phyloP scores from a whole-genome alignment of 2,329 filamentous ascomycete species.

The Penicillium polonicum region DNA sequence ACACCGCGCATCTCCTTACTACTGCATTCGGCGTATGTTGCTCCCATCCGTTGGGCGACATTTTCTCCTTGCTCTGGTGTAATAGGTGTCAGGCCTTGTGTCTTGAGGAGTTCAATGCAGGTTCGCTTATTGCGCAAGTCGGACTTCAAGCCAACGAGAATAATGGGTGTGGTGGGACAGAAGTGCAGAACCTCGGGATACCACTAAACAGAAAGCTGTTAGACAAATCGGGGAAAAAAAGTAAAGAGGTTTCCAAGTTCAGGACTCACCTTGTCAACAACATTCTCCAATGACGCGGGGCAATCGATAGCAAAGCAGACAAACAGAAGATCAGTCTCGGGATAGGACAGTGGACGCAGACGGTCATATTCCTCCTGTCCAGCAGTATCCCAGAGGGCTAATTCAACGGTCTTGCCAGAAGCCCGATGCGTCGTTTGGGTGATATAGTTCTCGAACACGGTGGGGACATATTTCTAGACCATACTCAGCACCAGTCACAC shows the following conservation, averaged over 20 bases:
- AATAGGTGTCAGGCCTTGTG: constrained; percentile 92
- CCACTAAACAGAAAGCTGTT: constrained; percentile 64
- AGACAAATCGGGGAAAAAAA: constrained; percentile 2
- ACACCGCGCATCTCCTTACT: constrained; percentile 93
- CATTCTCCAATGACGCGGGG: constrained; percentile 95
- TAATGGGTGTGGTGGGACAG: constrained; percentile 92
- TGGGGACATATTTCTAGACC: constrained; percentile 94
- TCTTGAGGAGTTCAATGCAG: constrained; percentile 98
- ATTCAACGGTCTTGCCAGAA: constrained; percentile 90
- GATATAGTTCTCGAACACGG: constrained; percentile 99
- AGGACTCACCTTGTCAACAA: constrained; percentile 85
- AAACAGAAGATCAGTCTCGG: constrained; percentile 95
- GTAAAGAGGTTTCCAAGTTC: background rate
- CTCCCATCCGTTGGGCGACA: constrained; percentile 91
- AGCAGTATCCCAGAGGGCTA: constrained; percentile 97
- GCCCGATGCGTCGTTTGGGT: constrained; percentile 87
- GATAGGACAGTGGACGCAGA: constrained; percentile 91
- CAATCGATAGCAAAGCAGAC: constrained; percentile 99
- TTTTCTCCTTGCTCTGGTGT: constrained; percentile 84
- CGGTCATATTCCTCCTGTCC: constrained; percentile 99
- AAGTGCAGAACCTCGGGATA: constrained; percentile 99
- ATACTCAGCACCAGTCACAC: background rate
- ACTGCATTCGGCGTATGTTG: constrained; percentile 96
- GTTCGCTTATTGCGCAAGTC: constrained; percentile 93
- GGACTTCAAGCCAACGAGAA: constrained; percentile 94